Base-by-base conservation (phyloP, 257 asterid genomes). In the Gynochthodes officinalis region DNA sequence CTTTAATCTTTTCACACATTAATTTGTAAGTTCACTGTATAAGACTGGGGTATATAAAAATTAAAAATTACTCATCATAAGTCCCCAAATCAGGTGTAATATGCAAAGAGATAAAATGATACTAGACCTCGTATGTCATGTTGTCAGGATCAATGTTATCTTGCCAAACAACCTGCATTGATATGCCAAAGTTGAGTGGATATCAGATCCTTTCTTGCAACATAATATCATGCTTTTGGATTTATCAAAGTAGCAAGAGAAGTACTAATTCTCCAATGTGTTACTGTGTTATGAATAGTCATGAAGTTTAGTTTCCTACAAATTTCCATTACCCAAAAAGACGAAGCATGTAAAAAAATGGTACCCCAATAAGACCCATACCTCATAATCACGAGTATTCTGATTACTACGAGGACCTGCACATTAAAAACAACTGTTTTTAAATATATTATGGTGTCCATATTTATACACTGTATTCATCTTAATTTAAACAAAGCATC, bases 41-140 rank as follows among this genome's bases (percentile, higher is more conserved):
- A 50, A 46, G 73, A 68, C 33, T 50, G 49, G 25, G 52, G 4
- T 15, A 2, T 7, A 48, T n/a, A 16, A 18, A 48, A 7, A 33
- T 18, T 59, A 2, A 59, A 28, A 28, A 59, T 28, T 30, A 13
- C 28, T 18, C 64, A 28, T 48, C 58, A 46, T 3, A 14, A 67
- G 33, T 46, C 25, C 54, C n/a, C 15, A 46, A 14, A 48, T 49
- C 32, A 69, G 28, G 10, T 33, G 19, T 1, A 28, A n/a, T 7
- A 35, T 7, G 40, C 28, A 53, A 1, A 37, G 16, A 12, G 42
- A 18, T 14, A 48, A 48, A 67, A 69, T 33, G 50, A 39, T n/a
- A n/a, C 49, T 69, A 30, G 42, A 92, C 96, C 97, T 92, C 97
- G 59, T 92, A 92, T 15, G 96, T 92, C 96, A 92, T 89, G 83